Percentiles rank a stretch among this genome's conserved stretches.
Evolutionary conservation across 208 protist species (phyloP).

Genomic region (Acanthamoeba lenticulata): DNA sequence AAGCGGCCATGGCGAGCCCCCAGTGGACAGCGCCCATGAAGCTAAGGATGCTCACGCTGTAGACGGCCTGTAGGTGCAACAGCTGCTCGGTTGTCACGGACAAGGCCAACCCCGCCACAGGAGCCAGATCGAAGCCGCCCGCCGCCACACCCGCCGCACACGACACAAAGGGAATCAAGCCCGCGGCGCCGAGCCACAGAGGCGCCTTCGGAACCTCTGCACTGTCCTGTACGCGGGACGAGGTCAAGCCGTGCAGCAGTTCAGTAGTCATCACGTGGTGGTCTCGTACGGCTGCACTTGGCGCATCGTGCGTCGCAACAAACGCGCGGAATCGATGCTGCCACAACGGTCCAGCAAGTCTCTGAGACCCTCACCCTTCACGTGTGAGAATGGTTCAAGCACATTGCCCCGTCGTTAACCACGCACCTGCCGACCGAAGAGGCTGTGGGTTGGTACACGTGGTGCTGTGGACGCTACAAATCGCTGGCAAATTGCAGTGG

Average conservation of each 20-base stretch:
- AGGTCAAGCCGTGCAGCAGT: background rate
- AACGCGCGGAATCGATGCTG: no score
- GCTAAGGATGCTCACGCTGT: constrained; percentile 4
- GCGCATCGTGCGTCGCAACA: no score
- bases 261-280: background rate
- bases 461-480: no score
- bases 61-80: background rate
- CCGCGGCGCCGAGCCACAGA: background rate
- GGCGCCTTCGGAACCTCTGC: constrained; percentile 19
- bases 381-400: no score
- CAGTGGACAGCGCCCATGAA: constrained; percentile 61
- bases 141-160: background rate
- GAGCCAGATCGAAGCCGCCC: background rate
- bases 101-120: background rate
- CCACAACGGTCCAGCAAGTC: no score
- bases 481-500: no score
- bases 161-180: constrained; percentile 56
- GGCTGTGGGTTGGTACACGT: no score
- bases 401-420: no score
- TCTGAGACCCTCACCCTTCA: no score
- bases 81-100: background rate
- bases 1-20: constrained; percentile 52
- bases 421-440: no score
- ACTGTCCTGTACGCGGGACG: background rate
- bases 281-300: background rate